A percentile compares a stretch with the other conserved stretches of the same genome.
Conservation (phyloP, 139 green algal species). For the Zygnema cylindricum region DNA sequence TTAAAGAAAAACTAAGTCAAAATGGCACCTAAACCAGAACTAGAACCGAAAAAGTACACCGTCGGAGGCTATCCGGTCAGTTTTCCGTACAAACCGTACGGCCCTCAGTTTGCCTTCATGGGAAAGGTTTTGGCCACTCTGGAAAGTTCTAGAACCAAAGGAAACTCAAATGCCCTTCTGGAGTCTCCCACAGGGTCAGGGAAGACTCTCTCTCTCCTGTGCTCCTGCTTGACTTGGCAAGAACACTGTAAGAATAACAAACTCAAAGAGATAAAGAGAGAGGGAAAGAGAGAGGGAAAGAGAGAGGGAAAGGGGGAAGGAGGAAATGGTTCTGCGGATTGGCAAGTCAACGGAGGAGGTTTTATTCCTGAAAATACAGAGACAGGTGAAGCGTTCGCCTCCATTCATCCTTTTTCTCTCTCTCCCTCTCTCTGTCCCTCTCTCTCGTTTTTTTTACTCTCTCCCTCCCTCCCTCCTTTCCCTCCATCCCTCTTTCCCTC, state of each 20-base stretch:
- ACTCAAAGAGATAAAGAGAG: neutral
- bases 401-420: too few relatives aligned
- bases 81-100: constrained; percentile 22
- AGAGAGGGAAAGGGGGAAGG: neutral
- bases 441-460: too few relatives aligned
- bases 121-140: neutral
- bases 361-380: constrained; percentile 23
- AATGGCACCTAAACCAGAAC: too few relatives aligned
- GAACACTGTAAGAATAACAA: constrained; percentile 56
- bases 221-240: constrained; percentile 64
- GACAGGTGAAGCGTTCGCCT: too few relatives aligned
- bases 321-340: neutral
- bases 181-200: constrained; percentile 76
- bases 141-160: constrained; percentile 11
- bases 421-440: too few relatives aligned
- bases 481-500: too few relatives aligned
- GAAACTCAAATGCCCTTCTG: constrained; percentile 75
- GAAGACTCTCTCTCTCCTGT: constrained; percentile 92
- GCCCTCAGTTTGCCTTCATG: constrained; percentile 1
- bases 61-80: neutral
- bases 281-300: too few relatives aligned
- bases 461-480: too few relatives aligned
- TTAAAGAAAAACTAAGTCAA: too few relatives aligned
- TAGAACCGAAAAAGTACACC: neutral
- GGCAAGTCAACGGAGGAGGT: constrained; percentile 16